A percentile compares a stretch with the other conserved stretches of the same genome.
These are phyloP conservation scores for Chiua virens DNA, from an alignment of 768 basidiomycete species.

Conservation along the genomic window DNA sequence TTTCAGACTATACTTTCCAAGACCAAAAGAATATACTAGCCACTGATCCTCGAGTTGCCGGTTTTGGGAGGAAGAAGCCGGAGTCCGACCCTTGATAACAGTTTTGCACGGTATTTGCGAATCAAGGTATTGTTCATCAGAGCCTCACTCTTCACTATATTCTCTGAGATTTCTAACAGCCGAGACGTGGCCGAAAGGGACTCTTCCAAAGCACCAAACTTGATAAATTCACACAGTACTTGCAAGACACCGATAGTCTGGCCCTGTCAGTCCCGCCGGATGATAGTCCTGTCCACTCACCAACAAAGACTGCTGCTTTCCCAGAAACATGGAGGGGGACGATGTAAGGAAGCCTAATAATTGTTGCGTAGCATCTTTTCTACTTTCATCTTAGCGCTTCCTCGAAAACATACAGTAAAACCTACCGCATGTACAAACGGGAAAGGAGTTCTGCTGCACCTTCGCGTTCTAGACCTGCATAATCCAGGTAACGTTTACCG, in stretches of 20 bases:
- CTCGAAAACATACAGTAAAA: not conserved
- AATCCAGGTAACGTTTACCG: conserved; percentile 56
- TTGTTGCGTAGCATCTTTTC: conserved; percentile 56
- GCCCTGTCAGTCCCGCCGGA: conserved; percentile 1
- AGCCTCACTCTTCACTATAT: conserved; percentile 39
- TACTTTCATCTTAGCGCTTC: conserved; percentile 25
- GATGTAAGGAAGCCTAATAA: conserved; percentile 55
- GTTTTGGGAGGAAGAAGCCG: conserved; percentile 55
- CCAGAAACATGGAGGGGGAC: conserved; percentile 40
- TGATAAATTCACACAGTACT: conserved; percentile 68
- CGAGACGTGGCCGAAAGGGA: conserved; percentile 43
- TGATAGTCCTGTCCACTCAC: conserved; percentile 36
- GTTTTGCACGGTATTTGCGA: conserved; percentile 67
- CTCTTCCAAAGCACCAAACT: conserved; percentile 58
- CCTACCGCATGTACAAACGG: conserved; percentile 76
- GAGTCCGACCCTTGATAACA: conserved; percentile 63
- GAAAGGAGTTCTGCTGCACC: conserved; percentile 81
- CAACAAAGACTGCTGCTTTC: conserved; percentile 45
- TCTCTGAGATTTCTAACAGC: conserved; percentile 46
- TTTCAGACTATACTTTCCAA: conserved; percentile 26
- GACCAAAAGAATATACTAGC: conserved; percentile 32
- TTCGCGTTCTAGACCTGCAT: conserved; percentile 83
- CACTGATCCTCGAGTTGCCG: conserved; percentile 39
- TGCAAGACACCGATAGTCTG: conserved; percentile 71
- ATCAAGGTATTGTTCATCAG: conserved; percentile 62